These are phyloP conservation scores for Aurinia saxatilis DNA, from an alignment of 345 rosid species.

Conservation along the genomic window DNA sequence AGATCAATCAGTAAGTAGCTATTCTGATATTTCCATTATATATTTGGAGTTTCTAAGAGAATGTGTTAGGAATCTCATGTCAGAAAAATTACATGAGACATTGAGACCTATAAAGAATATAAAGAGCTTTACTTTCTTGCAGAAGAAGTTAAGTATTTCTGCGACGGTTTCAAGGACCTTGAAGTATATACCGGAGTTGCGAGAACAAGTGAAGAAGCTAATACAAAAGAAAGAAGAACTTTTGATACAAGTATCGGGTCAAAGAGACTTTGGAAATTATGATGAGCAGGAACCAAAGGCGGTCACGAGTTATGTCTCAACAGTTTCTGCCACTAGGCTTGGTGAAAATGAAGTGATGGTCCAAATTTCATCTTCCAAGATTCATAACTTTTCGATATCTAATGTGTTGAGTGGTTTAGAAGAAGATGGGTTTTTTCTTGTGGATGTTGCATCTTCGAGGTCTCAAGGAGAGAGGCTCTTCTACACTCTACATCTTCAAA, in stretches of 20 bases:
- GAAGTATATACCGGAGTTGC: constrained; percentile 50
- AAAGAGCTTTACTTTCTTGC: constrained; percentile 12
- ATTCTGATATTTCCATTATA: background rate
- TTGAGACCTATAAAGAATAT: too few relatives aligned
- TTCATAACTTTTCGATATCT: constrained; percentile 28
- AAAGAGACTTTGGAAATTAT: constrained; percentile 14
- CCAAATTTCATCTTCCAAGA: constrained; percentile 35
- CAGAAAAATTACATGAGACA: too few relatives aligned
- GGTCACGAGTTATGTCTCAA: background rate
- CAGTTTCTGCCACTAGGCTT: constrained; percentile 36
- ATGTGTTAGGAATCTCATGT: too few relatives aligned
- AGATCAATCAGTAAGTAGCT: constrained; percentile 36
- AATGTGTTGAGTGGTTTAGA: constrained; percentile 38
- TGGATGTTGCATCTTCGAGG: constrained; percentile 52
- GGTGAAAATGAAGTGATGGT: constrained; percentile 38
- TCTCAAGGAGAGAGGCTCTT: constrained; percentile 45
- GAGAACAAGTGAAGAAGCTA: constrained; percentile 33
- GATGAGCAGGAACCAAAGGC: constrained; percentile 16
- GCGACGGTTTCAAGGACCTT: constrained; percentile 35
- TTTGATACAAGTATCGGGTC: constrained; percentile 22
- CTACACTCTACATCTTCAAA: constrained; percentile 51
- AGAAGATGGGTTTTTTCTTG: constrained; percentile 37
- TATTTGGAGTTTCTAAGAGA: too few relatives aligned
- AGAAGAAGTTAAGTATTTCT: constrained; percentile 51
- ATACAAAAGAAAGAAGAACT: constrained; percentile 39